A percentile compares a stretch with the other conserved stretches of the same genome.
Evolutionary conservation across 306 rosid species (phyloP).

Genomic region (Acacia acuminata): DNA sequence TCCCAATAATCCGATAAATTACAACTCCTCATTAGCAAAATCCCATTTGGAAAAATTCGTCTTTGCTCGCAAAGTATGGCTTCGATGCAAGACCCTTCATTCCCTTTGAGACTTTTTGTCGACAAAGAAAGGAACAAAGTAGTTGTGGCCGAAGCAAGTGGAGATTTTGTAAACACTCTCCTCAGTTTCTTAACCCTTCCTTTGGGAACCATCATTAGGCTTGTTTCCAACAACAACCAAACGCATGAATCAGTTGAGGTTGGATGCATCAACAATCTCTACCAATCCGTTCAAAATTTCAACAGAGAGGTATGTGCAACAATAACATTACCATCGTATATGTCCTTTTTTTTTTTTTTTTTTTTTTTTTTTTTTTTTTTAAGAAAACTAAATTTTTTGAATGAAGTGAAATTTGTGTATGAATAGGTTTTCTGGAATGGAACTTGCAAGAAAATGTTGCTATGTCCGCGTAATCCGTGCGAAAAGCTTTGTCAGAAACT

Average conservation of each 20-base stretch:
- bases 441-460: conserved; percentile 2
- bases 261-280: no score
- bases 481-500: not conserved
- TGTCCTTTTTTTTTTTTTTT: no score
- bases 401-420: not conserved
- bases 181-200: conserved; percentile 1
- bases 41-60: no score
- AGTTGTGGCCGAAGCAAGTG: not conserved
- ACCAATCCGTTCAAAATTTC: no score
- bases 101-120: not conserved
- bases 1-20: no score
- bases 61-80: not conserved
- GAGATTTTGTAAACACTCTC: not conserved
- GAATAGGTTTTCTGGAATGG: not conserved
- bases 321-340: no score
- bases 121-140: not conserved
- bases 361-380: no score
- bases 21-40: no score
- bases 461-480: not conserved
- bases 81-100: not conserved
- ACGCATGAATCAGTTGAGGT: no score
- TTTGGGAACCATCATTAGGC: not conserved
- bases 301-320: no score
- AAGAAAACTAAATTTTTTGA: not conserved
- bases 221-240: not conserved